These are phyloP conservation scores for Fennellomyces sp. DNA, from an alignment of 371 early-diverging fungal genomes.

Conservation along the genomic window DNA sequence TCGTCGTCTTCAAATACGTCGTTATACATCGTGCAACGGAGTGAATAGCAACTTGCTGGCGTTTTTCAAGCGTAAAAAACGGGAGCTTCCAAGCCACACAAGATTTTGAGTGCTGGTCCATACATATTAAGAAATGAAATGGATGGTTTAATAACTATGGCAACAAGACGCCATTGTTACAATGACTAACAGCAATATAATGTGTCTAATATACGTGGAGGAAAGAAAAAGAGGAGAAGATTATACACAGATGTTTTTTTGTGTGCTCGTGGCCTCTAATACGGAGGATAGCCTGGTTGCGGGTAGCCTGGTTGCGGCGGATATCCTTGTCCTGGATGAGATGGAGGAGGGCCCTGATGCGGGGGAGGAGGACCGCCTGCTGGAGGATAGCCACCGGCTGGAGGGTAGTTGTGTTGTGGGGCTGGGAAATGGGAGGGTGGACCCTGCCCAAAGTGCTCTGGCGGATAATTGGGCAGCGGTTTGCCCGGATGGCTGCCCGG, in stretches of 20 bases:
- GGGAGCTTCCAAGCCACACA: neutral
- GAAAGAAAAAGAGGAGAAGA: neutral
- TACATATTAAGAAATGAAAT: no score
- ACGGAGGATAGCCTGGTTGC: constrained; percentile 20
- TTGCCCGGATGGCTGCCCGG: constrained; percentile 9
- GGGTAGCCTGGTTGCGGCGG: constrained; percentile 18
- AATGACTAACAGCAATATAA: neutral
- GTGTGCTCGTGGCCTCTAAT: constrained; percentile 1
- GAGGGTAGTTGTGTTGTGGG: constrained; percentile 12
- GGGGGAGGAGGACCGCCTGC: constrained; percentile 1
- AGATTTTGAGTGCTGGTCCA: no score
- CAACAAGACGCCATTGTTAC: no score
- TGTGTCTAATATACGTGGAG: neutral
- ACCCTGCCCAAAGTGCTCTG: constrained; percentile 7
- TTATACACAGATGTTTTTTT: neutral
- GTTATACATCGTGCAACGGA: constrained; percentile 58
- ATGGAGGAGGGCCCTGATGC: constrained; percentile 17
- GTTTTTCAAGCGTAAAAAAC: neutral
- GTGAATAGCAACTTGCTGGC: neutral
- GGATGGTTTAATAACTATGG: no score
- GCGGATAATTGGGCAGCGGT: constrained; percentile 10
- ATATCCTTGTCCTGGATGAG: constrained; percentile 9
- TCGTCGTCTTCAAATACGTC: constrained; percentile 80
- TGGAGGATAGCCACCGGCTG: constrained; percentile 20
- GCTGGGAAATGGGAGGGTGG: constrained; percentile 5